A percentile compares a stretch with the other conserved stretches of the same genome.
Evolutionary conservation across 1,139 yeast genomes (phyloP).

Genomic region (Suhomyces coccinellae): DNA sequence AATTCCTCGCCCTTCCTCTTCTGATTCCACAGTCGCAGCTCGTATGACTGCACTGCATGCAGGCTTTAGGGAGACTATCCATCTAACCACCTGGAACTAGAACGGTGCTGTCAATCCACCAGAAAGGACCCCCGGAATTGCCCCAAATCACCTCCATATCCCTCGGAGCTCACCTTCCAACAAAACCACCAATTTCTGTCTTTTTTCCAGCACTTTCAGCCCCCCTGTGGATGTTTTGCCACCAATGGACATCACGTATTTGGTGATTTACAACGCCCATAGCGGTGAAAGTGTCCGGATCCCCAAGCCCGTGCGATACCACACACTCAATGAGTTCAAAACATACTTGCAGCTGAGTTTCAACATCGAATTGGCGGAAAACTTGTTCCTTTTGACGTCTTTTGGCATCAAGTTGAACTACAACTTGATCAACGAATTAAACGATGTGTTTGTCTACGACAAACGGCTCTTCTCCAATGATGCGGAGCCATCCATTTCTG

Average conservation of each 20-base stretch:
- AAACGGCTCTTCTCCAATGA: conserved; percentile 45
- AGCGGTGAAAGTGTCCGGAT: conserved; percentile 35
- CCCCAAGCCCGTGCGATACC: conserved; percentile 48
- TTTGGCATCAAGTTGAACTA: conserved; percentile 64
- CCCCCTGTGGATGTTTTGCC: conserved; percentile 2
- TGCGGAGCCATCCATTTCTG: conserved; percentile 4
- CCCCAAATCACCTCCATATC: neutral
- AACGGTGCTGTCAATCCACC: neutral
- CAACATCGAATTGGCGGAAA: conserved; percentile 26
- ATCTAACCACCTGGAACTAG: neutral
- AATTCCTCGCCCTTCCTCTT: neutral
- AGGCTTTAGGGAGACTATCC: conserved; percentile 2
- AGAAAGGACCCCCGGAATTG: neutral
- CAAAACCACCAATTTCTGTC: neutral
- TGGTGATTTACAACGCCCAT: conserved; percentile 43
- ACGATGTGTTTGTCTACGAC: conserved; percentile 61
- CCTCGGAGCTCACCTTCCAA: neutral
- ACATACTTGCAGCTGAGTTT: conserved; percentile 18
- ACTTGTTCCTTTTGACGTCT: conserved; percentile 61
- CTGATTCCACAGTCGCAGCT: neutral
- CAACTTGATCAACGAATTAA: conserved; percentile 44
- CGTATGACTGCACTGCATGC: conserved; percentile 2
- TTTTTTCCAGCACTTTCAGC: neutral
- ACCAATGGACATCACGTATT: conserved; percentile 23
- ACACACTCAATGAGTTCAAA: conserved; percentile 26